A percentile compares a stretch with the other conserved stretches of the same genome.
Evolutionary conservation across 2,329 filamentous ascomycete genomes (phyloP).

Genomic region (Colletotrichum orchidophilum): DNA sequence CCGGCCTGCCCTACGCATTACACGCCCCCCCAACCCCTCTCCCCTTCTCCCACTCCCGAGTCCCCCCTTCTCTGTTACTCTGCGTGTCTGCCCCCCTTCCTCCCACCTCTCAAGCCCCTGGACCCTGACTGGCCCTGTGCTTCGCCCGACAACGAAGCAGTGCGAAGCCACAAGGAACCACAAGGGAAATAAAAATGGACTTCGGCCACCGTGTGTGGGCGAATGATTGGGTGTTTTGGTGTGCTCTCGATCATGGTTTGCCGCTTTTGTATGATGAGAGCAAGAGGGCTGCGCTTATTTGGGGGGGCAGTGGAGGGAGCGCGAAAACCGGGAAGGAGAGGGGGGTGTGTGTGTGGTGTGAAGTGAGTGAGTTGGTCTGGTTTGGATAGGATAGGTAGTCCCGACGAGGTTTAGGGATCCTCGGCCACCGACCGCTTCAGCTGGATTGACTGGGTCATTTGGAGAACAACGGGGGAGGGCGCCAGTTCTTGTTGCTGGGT

Average conservation of each 20-base stretch:
- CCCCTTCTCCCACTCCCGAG: neutral
- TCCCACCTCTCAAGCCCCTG: neutral
- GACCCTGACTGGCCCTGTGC: slow-evolving; percentile 1
- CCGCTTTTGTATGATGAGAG: slow-evolving; percentile 23
- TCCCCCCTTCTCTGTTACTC: neutral
- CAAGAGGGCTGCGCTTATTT: slow-evolving; percentile 1
- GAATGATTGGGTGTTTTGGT: slow-evolving; percentile 7
- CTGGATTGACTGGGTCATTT: neutral
- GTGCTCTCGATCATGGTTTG: neutral
- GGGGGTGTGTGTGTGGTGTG: neutral
- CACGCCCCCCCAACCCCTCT: neutral
- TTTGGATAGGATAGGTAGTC: neutral
- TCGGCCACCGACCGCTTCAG: slow-evolving; percentile 23
- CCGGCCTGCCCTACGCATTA: slow-evolving; percentile 2
- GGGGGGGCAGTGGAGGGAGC: neutral
- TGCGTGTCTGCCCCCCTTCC: no score
- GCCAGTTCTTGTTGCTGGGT: neutral
- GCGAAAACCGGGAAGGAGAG: neutral
- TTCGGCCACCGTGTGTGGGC: neutral
- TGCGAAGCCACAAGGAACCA: neutral
- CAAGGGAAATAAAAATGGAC: slow-evolving; percentile 9
- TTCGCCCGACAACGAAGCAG: neutral
- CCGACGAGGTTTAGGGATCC: slow-evolving; percentile 14
- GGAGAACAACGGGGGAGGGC: neutral
- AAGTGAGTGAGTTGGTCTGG: neutral